Percentiles rank a stretch among this genome's conserved stretches.
phyloP scores from a whole-genome alignment of 2,329 filamentous ascomycete species.

The Verticillium albo-atrum region DNA sequence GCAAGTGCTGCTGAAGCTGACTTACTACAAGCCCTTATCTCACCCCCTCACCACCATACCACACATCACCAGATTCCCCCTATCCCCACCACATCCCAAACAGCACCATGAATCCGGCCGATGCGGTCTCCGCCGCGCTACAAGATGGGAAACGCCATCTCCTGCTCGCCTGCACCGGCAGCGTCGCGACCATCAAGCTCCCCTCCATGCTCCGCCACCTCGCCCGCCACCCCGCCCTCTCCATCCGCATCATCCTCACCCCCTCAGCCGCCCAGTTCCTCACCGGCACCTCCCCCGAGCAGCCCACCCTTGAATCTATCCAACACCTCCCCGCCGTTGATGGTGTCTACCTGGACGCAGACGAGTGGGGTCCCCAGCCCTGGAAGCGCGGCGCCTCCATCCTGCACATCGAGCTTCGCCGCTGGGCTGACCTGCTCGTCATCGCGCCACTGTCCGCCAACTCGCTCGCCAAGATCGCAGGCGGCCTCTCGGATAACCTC shows the following conservation, averaged over 20 bases:
- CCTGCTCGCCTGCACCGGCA: constrained; percentile 6
- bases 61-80: neutral
- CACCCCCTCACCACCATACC: neutral
- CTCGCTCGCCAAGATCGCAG: constrained; percentile 75
- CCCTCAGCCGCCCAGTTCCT: constrained; percentile 71
- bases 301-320: constrained; percentile 63
- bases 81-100: constrained; percentile 1
- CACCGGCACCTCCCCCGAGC: constrained; percentile 68
- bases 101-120: constrained; percentile 6
- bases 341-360: constrained; percentile 74
- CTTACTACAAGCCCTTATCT: neutral
- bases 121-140: constrained; percentile 7
- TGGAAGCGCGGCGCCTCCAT: constrained; percentile 80
- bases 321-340: constrained; percentile 66
- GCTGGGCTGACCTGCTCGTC: constrained; percentile 73
- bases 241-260: constrained; percentile 83
- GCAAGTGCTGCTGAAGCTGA: neutral
- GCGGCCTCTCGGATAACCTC: constrained; percentile 74
- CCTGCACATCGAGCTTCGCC: constrained; percentile 82
- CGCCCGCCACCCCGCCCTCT: constrained; percentile 49
- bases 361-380: constrained; percentile 71
- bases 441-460: constrained; percentile 83
- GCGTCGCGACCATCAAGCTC: constrained; percentile 73
- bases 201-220: constrained; percentile 61
- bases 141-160: constrained; percentile 9